Percentiles rank a stretch among this genome's conserved stretches.
phyloP scores from a whole-genome alignment of 1,139 yeast species.

The Yamadazyma aaseri region DNA sequence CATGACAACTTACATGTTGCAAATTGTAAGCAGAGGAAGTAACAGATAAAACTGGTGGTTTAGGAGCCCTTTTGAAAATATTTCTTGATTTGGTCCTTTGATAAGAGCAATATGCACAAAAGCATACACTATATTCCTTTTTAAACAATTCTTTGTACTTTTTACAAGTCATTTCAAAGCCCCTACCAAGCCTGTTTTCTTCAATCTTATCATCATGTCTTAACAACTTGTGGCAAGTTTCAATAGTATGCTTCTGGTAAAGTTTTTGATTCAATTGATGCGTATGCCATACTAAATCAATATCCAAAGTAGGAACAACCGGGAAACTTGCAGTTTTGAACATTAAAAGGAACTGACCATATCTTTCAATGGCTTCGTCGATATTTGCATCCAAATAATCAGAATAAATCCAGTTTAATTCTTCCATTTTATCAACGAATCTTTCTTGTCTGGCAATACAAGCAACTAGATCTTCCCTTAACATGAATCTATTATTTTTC shows the following conservation, averaged over 20 bases:
- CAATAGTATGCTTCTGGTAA: constrained; percentile 15
- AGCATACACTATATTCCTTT: constrained; percentile 16
- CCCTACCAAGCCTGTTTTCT: constrained; percentile 12
- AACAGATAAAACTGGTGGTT: constrained; percentile 1
- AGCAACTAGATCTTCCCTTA: constrained; percentile 33
- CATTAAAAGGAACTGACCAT: constrained; percentile 25
- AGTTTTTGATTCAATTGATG: constrained; percentile 25
- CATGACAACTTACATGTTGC: constrained; percentile 15
- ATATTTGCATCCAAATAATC: constrained; percentile 21
- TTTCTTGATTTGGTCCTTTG: constrained; percentile 3
- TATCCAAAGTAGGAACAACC: constrained; percentile 39
- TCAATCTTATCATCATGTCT: constrained; percentile 22
- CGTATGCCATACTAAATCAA: constrained; percentile 43
- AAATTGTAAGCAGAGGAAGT: background rate
- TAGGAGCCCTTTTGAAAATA: constrained; percentile 3
- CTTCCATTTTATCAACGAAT: constrained; percentile 32
- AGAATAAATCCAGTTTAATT: constrained; percentile 28
- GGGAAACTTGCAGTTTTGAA: constrained; percentile 9
- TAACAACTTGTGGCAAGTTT: constrained; percentile 9
- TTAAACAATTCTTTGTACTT: constrained; percentile 11
- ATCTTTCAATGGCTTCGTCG: constrained; percentile 22
- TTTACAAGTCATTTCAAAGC: constrained; percentile 16
- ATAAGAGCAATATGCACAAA: constrained; percentile 11
- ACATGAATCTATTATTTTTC: constrained; percentile 7
- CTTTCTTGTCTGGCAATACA: constrained; percentile 33